phyloP scores from a whole-genome alignment of 2,329 filamentous ascomycete genomes.

The Septoria linicola region DNA sequence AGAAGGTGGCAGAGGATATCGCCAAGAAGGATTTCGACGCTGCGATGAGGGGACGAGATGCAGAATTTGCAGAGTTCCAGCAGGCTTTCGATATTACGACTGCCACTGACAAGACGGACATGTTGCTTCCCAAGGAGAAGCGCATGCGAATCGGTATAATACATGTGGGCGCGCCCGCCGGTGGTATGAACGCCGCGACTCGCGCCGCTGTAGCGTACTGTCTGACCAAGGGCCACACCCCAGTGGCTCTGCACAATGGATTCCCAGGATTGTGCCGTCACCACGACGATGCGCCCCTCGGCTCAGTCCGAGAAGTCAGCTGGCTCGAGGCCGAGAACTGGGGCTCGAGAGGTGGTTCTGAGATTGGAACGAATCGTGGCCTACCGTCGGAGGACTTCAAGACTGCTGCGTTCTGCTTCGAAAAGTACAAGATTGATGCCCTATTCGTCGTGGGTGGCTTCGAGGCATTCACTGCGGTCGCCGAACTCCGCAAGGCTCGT shows the following conservation, averaged over 20 bases:
- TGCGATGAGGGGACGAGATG: conserved; percentile 85
- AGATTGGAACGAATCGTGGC: conserved; percentile 96
- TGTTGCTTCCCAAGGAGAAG: conserved; percentile 70
- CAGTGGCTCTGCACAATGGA: conserved; percentile 91
- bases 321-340: conserved; percentile 95
- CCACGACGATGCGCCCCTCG: conserved; percentile 76
- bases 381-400: conserved; percentile 85
- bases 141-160: conserved; percentile 93
- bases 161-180: conserved; percentile 92
- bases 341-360: conserved; percentile 94
- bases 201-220: conserved; percentile 92
- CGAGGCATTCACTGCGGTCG: conserved; percentile 90
- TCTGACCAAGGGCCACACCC: conserved; percentile 84
- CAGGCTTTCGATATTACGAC: conserved; percentile 89
- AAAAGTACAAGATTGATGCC: conserved; percentile 83
- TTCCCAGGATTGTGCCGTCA: conserved; percentile 93
- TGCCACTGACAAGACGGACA: conserved; percentile 69
- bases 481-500: conserved; percentile 79
- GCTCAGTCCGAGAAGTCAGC: conserved; percentile 78
- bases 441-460: conserved; percentile 89
- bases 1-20: conserved; percentile 79
- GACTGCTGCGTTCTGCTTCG: conserved; percentile 76
- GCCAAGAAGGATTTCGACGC: conserved; percentile 79
- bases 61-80: conserved; percentile 92
- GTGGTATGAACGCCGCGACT: conserved; percentile 97